Base-by-base conservation (phyloP, 2,329 filamentous ascomycete genomes). In the Talaromyces sp. region DNA sequence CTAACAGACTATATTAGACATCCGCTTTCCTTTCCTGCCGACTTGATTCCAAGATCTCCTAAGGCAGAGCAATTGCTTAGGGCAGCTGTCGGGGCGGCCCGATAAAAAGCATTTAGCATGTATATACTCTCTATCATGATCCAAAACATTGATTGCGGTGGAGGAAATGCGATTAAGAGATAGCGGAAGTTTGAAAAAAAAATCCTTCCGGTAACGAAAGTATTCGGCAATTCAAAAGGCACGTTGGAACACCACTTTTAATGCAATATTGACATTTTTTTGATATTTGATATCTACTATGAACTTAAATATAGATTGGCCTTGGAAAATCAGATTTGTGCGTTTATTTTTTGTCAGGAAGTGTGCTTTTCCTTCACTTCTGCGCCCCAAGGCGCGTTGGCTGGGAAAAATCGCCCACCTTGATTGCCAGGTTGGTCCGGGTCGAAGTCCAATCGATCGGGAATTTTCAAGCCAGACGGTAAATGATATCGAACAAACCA, bases 371-470 rank as follows among this genome's bases (percentile, higher is more conserved):
- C 7, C 27, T 31, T 6, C n/a, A 60, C 57, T 24, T 60, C 57
- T 11, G 57, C 47, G 1, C 62, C 62, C 62, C 62, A 64, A 19
- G 63, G 11, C 35, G 37, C 24, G 9, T 60, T 37, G n/a, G 37
- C 33, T 14, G 35, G 48, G 16, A 56, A 60, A 19, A 10, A 10
- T 3, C 16, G 27, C 22, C 31, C 48, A 13, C 50, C 16, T 24
- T 48, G 19, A 48, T 65, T 65, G 0, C 63, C 48, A 2, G 63
- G 63, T 3, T 24, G 10, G 3, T 68, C 60, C 1, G 45, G 47
- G 59, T 71, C 70, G 59, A 72, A 69, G 50, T 72, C 70, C 16
- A 70, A 60, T 11, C 66, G 64, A 62, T 72, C 66, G 0, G 70
- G 70, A 22, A 72, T 56, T 14, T 60, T 63, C 33, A 72, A 10